Evolutionary conservation across 768 basidiomycete genomes (phyloP).

Genomic region (Rossbeevera mucosa): DNA sequence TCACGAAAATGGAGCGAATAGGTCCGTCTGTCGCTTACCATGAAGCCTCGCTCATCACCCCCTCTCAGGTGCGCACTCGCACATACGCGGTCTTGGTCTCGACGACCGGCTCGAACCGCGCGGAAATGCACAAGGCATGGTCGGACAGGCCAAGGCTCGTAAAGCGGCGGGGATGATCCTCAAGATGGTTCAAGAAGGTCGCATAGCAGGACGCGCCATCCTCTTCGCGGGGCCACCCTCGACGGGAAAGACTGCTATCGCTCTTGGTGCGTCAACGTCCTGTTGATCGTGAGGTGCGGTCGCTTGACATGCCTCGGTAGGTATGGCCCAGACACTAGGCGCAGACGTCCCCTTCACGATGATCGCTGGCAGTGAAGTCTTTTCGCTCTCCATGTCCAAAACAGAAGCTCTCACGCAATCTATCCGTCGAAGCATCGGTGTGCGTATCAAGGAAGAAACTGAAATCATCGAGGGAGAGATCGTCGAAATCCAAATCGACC

Average conservation of each 20-base stretch:
- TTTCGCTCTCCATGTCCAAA: slow-evolving; percentile 97
- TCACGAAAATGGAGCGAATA: slow-evolving; percentile 92
- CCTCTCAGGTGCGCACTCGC: slow-evolving; percentile 76
- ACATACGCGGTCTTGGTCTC: slow-evolving; percentile 92
- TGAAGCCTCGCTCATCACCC: background rate
- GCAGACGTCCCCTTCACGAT: slow-evolving; percentile 96
- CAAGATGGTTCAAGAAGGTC: slow-evolving; percentile 96
- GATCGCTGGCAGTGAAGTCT: slow-evolving; percentile 97
- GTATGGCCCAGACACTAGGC: slow-evolving; percentile 95
- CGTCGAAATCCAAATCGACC: slow-evolving; percentile 97
- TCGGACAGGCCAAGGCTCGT: slow-evolving; percentile 92
- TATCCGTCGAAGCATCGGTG: slow-evolving; percentile 92
- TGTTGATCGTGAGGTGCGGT: background rate
- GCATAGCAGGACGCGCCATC: slow-evolving; percentile 93
- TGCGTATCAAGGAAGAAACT: slow-evolving; percentile 95
- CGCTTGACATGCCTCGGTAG: slow-evolving; percentile 34
- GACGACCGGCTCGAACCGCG: slow-evolving; percentile 91
- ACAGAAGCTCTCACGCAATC: slow-evolving; percentile 98
- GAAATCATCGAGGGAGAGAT: slow-evolving; percentile 98
- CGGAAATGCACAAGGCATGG: slow-evolving; percentile 89
- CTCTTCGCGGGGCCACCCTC: slow-evolving; percentile 97
- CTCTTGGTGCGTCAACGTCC: slow-evolving; percentile 60
- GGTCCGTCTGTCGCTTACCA: slow-evolving; percentile 31
- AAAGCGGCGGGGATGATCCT: slow-evolving; percentile 97
- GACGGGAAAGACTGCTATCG: slow-evolving; percentile 98